These are phyloP conservation scores for Microascus cirrosus DNA, from an alignment of 2,329 filamentous ascomycete genomes.

Conservation along the genomic window DNA sequence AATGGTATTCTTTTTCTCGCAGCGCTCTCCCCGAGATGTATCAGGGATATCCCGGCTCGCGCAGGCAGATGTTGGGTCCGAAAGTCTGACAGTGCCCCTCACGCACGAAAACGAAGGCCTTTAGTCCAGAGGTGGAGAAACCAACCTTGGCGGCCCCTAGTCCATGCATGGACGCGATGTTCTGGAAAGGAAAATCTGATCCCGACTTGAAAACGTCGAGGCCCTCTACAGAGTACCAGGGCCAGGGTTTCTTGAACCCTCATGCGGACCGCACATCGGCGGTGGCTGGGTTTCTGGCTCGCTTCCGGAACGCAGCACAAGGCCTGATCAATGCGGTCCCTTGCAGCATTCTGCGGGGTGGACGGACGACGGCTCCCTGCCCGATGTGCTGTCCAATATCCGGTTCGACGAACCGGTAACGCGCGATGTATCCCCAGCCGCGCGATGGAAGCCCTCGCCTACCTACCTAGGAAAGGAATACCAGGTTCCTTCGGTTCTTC, in stretches of 20 bases:
- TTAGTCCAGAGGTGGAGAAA: neutral
- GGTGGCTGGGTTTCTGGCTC: neutral
- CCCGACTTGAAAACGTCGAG: neutral
- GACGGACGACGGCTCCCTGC: neutral
- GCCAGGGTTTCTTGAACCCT: neutral
- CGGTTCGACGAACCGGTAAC: neutral
- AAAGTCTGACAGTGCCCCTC: neutral
- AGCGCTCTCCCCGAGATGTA: neutral
- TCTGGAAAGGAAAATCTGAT: neutral
- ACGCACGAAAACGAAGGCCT: neutral
- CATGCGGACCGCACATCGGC: neutral
- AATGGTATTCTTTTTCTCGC: neutral
- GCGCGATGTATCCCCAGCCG: neutral
- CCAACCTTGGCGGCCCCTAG: neutral
- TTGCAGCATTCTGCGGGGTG: neutral
- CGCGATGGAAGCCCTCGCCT: neutral
- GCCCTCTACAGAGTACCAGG: neutral
- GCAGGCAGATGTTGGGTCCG: neutral
- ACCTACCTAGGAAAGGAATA: neutral
- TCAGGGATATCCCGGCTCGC: neutral
- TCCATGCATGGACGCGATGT: neutral
- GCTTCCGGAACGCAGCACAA: neutral
- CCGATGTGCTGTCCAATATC: neutral
- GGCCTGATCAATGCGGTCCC: neutral
- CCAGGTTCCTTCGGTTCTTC: neutral